Conservation (phyloP, 2,329 filamentous ascomycete species). For the Alternaria sp. region DNA sequence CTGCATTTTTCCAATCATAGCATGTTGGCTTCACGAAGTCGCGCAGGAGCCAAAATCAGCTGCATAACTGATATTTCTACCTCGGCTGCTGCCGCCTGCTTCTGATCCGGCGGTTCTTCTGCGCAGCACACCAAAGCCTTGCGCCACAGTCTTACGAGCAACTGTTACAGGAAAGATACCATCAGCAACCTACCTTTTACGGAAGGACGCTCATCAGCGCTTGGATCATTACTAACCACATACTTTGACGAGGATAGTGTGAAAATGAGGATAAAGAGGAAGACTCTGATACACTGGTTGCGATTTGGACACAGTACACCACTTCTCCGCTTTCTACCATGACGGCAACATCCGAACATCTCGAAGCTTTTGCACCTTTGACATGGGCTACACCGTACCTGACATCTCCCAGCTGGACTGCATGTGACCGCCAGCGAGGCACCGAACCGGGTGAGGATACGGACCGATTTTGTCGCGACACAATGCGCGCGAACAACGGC, state of each 20-base stretch:
- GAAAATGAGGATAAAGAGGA: background rate
- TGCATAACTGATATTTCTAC: background rate
- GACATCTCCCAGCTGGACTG: slow-evolving; percentile 26
- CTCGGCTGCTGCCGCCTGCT: background rate
- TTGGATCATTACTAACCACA: background rate
- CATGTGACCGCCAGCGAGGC: slow-evolving; percentile 21
- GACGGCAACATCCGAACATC: slow-evolving; percentile 12
- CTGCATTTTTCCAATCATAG: background rate
- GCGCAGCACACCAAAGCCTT: background rate
- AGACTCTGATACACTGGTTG: too few species aligned
- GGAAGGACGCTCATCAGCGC: background rate
- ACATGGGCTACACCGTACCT: slow-evolving; percentile 32
- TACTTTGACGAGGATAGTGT: background rate
- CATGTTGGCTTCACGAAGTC: background rate
- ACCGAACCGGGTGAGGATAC: slow-evolving; percentile 7
- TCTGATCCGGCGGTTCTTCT: background rate
- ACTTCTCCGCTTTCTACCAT: slow-evolving; percentile 6
- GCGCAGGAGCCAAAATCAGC: background rate
- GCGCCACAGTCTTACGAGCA: background rate
- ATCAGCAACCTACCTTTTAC: background rate
- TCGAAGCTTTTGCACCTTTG: slow-evolving; percentile 29
- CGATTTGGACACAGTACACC: background rate
- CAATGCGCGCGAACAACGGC: slow-evolving; percentile 23
- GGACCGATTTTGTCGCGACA: slow-evolving; percentile 24
- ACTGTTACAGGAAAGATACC: background rate